Evolutionary conservation across 2,329 filamentous ascomycete genomes (phyloP), one percentile per base, ranked within the genome.

Genomic region (Colletotrichum sp.): DNA sequence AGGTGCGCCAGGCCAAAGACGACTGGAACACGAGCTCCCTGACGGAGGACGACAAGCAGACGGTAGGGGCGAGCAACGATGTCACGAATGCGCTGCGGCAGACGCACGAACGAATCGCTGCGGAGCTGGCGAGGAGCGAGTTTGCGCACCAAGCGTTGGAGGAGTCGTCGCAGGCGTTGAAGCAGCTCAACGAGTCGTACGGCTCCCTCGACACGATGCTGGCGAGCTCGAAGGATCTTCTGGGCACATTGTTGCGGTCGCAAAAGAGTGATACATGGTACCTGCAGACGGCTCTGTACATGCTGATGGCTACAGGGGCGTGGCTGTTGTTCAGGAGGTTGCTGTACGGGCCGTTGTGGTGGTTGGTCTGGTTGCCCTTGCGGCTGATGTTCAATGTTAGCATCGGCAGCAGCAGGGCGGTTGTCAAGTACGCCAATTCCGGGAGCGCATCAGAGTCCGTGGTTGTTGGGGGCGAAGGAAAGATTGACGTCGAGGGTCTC

Each of bases 251-350:
- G 62, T 87, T 99, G 63, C 92, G 92, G 77, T 97, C 95, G 78
- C 95, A 98, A 83, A 99, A 99, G 89, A 97, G 94, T 79, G 97
- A 99, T 83, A 98, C 96, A 4, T 99, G 97, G 97, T 99, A 99
- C 83, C 90, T 99, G 39, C 94, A 97, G 85, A 98, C 95, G 49
- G 92, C 96, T 3, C 93, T 99, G 79, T 98, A 96, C 83, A 89
- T 98, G 80, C 90, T 99, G 19, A 82, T 94, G 27, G 91, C 87
- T 8, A 98, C 96, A 2, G 92, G 96, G 57, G 89, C 88, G 34
- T 99, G 97, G 97, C 89, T 99, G 9, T 82, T 98, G 8, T 98
- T 98, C 82, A 89, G 97, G 32, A 89, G 97, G 61, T 88, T 96
- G 55, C 82, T 99, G 9, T 99, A 98, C 86, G 96, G 97, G 0